Percentiles rank a stretch among this genome's conserved stretches.
These are phyloP conservation scores for Trametes sp. DNA, from an alignment of 1,284 basidiomycete genomes.

Conservation along the genomic window DNA sequence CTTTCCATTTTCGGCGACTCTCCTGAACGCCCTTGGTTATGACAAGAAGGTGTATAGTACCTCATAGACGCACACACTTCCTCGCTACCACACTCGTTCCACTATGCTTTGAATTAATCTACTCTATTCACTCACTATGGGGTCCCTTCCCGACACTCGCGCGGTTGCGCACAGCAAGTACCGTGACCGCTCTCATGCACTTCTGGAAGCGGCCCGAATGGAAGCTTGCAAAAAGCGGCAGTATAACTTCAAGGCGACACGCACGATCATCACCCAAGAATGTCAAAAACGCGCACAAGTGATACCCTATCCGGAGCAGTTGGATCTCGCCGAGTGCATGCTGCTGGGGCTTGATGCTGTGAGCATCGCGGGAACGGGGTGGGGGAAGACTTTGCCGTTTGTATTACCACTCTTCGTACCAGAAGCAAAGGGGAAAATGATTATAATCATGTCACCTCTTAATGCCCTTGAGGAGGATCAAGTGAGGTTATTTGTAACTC, in stretches of 20 bases:
- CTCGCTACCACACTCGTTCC: too few relatives aligned
- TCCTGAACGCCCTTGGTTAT: too few relatives aligned
- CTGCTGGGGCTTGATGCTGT: constrained; percentile 43
- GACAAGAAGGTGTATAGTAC: too few relatives aligned
- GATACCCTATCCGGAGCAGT: constrained; percentile 33
- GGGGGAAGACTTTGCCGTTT: constrained; percentile 48
- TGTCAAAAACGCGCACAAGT: not conserved
- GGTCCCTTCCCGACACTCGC: not conserved
- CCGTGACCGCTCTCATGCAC: not conserved
- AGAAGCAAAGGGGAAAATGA: constrained; percentile 23
- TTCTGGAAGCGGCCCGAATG: not conserved
- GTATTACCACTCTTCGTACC: constrained; percentile 41
- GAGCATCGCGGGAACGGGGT: constrained; percentile 45
- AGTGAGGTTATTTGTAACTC: constrained; percentile 40
- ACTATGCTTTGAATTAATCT: too few relatives aligned
- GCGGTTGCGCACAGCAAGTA: not conserved
- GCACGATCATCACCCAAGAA: not conserved
- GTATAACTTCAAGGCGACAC: not conserved
- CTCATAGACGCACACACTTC: too few relatives aligned
- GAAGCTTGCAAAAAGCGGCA: not conserved
- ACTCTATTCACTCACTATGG: too few relatives aligned
- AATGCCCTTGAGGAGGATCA: constrained; percentile 14
- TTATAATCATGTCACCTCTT: constrained; percentile 8
- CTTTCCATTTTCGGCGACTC: too few relatives aligned
- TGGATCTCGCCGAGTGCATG: constrained; percentile 45